Conservation (phyloP, 2,329 filamentous ascomycete species). For the Trichoderma koningii region DNA sequence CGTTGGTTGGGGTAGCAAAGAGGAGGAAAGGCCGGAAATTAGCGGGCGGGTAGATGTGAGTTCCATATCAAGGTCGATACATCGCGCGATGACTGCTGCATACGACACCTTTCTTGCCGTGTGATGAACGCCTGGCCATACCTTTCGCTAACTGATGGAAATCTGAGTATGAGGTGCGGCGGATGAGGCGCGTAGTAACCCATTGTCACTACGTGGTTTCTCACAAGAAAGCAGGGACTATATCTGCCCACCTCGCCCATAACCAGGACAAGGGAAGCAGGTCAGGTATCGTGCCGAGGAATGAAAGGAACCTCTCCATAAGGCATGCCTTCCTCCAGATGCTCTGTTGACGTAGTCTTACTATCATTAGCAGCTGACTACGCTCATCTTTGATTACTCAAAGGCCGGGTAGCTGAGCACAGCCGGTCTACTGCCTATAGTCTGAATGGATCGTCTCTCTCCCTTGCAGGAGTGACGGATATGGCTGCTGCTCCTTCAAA, state of each 20-base stretch:
- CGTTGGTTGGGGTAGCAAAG: no score
- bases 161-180: no score
- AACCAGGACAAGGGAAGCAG: no score
- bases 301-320: background rate
- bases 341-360: background rate
- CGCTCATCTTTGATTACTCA: background rate
- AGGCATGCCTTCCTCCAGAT: background rate
- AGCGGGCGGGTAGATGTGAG: no score
- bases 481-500: background rate
- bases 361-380: background rate
- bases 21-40: no score
- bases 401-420: background rate
- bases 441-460: background rate
- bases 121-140: no score
- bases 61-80: no score
- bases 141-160: no score
- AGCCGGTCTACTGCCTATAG: background rate
- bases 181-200: no score
- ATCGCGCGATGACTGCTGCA: no score
- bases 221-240: background rate
- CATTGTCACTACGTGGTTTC: background rate
- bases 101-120: no score
- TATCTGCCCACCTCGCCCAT: background rate
- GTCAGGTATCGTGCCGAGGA: background rate
- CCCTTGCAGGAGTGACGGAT: background rate